phyloP scores from a whole-genome alignment of 2,329 filamentous ascomycete genomes.

The Phialophora expanda region DNA sequence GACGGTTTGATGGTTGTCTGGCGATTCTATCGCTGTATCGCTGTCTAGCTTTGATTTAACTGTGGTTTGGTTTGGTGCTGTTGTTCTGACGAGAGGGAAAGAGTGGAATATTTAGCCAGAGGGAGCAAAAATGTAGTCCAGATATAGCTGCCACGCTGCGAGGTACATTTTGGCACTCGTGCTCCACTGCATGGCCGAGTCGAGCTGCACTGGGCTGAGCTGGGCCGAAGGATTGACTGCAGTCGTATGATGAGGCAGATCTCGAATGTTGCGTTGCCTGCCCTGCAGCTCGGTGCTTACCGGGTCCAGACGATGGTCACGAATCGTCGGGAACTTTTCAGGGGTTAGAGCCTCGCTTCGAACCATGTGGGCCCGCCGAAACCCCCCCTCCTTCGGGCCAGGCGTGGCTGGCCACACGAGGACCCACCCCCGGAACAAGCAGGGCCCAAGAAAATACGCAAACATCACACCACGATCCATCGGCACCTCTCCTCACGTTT shows the following conservation, averaged over 20 bases:
- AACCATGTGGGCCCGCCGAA: neutral
- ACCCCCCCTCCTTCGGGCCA: too few species aligned
- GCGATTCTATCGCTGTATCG: conserved; percentile 1
- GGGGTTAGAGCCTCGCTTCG: neutral
- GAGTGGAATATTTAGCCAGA: neutral
- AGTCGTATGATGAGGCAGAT: conserved; percentile 19
- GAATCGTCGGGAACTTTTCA: neutral
- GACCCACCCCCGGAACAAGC: conserved; percentile 3
- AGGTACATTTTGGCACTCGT: neutral
- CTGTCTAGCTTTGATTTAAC: neutral
- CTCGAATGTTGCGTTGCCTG: neutral
- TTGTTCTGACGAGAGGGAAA: conserved; percentile 1
- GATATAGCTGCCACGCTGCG: conserved; percentile 9
- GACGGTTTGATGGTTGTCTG: neutral
- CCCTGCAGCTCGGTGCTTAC: conserved; percentile 4
- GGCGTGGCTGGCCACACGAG: neutral
- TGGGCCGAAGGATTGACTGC: neutral
- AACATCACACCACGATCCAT: conserved; percentile 12
- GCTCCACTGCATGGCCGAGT: conserved; percentile 4
- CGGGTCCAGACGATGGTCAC: neutral
- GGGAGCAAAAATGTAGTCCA: neutral
- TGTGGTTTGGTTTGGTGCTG: neutral
- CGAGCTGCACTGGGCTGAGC: neutral
- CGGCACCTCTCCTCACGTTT: neutral
- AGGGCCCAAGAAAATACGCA: neutral